Conservation (phyloP, 108 stramenopile species). For the Aureococcus anophagefferens region DNA sequence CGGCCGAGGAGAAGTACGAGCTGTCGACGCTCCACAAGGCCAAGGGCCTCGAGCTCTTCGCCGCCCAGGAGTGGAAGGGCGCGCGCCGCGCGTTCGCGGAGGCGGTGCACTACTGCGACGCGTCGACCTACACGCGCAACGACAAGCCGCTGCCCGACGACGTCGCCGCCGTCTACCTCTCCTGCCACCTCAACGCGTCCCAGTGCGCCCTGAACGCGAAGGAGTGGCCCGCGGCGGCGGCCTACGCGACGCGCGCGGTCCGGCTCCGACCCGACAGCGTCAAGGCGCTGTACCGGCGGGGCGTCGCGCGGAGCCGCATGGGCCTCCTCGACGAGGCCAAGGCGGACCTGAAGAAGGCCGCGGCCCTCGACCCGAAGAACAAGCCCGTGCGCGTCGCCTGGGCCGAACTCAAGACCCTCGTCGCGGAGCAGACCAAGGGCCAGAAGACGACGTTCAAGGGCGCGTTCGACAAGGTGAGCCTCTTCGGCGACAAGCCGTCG, state of each 20-base stretch:
- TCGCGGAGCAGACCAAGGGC: not conserved
- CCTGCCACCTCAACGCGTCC: constrained; percentile 76
- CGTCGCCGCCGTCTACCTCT: constrained; percentile 56
- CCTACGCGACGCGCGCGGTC: constrained; percentile 63
- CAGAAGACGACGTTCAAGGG: not conserved
- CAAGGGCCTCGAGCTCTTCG: constrained; percentile 69
- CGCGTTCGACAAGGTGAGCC: not conserved
- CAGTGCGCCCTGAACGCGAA: constrained; percentile 73
- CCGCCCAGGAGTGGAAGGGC: constrained; percentile 31
- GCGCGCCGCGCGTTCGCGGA: constrained; percentile 34
- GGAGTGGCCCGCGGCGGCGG: constrained; percentile 66
- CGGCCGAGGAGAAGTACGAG: constrained; percentile 60
- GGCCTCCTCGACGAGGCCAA: constrained; percentile 81
- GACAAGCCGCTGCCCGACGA: constrained; percentile 41
- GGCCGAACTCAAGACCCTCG: not conserved
- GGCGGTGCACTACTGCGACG: constrained; percentile 65
- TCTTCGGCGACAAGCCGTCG: not conserved
- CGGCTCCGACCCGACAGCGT: constrained; percentile 62
- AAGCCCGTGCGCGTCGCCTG: not conserved
- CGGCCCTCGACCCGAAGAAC: not conserved
- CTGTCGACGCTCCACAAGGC: constrained; percentile 69
- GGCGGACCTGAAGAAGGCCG: constrained; percentile 66
- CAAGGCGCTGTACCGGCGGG: constrained; percentile 78
- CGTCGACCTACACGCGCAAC: constrained; percentile 49
- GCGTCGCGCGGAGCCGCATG: constrained; percentile 63